Evolutionary conservation across 306 rosid species (phyloP).

Genomic region (Neltuma alba): DNA sequence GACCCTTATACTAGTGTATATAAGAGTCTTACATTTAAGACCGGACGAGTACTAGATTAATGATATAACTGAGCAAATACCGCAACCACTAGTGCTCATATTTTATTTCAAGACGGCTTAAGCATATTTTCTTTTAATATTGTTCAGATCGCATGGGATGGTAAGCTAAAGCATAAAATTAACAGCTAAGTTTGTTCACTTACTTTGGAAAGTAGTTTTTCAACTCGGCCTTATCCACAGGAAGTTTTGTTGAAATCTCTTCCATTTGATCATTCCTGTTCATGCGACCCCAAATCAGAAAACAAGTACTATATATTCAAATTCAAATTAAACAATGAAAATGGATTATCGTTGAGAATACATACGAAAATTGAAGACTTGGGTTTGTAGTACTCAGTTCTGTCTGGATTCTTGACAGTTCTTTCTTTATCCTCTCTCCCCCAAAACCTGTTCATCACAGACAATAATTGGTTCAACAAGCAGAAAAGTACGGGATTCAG

Average conservation of each 20-base stretch:
- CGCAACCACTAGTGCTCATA: neutral
- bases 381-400: conserved; percentile 66
- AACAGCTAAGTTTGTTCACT: conserved; percentile 15
- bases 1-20: too few relatives aligned
- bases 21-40: too few relatives aligned
- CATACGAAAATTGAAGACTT: conserved; percentile 66
- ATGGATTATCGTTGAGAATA: neutral
- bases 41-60: too few relatives aligned
- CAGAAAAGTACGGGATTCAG: neutral
- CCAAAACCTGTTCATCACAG: conserved; percentile 52
- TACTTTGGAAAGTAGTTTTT: conserved; percentile 56
- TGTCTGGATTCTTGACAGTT: conserved; percentile 66
- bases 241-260: conserved; percentile 53
- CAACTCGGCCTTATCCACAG: conserved; percentile 53
- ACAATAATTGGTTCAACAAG: neutral
- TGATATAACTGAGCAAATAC: neutral
- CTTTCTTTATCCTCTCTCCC: conserved; percentile 67
- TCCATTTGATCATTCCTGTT: conserved; percentile 55
- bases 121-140: too few relatives aligned
- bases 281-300: conserved; percentile 7
- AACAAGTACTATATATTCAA: neutral
- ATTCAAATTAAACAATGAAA: neutral
- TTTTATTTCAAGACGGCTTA: too few relatives aligned
- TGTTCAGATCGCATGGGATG: neutral
- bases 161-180: neutral